Evolutionary conservation across 768 basidiomycete genomes (phyloP).

Genomic region (Mycena belliarum): DNA sequence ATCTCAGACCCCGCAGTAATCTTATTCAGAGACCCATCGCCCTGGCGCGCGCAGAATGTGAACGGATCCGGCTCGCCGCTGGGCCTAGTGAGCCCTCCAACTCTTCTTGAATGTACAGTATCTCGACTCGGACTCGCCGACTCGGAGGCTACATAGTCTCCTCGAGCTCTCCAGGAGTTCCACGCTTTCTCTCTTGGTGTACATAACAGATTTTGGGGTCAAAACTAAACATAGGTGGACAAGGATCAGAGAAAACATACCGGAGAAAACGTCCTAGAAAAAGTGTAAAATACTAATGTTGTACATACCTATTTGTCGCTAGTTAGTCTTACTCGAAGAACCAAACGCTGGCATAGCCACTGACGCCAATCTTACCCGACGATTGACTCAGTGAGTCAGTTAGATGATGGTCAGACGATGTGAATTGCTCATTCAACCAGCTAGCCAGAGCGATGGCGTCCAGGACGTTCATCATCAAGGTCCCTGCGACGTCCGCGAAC

Average conservation of each 20-base stretch:
- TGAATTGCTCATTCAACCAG: not conserved
- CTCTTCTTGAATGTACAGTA: not conserved
- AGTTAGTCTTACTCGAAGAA: not conserved
- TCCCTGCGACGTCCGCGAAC: constrained; percentile 98
- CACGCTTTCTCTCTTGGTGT: not conserved
- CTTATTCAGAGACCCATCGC: not conserved
- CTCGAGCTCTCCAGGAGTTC: not conserved
- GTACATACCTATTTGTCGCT: not conserved
- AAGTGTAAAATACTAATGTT: not conserved
- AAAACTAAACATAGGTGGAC: not conserved
- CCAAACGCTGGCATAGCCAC: not conserved
- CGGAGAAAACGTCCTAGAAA: not conserved
- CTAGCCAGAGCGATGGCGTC: constrained; percentile 1
- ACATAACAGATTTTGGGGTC: not conserved
- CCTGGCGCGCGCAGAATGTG: not conserved
- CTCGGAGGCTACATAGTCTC: too few species aligned
- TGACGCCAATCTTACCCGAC: not conserved
- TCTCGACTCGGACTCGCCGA: not conserved
- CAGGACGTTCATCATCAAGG: constrained; percentile 63
- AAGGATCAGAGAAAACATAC: not conserved
- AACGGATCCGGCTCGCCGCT: not conserved
- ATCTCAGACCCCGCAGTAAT: not conserved
- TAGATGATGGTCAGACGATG: not conserved
- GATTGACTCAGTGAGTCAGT: not conserved
- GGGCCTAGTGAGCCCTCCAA: not conserved